These are phyloP conservation scores for Malus orientalis DNA, from an alignment of 306 rosid species.

Conservation along the genomic window DNA sequence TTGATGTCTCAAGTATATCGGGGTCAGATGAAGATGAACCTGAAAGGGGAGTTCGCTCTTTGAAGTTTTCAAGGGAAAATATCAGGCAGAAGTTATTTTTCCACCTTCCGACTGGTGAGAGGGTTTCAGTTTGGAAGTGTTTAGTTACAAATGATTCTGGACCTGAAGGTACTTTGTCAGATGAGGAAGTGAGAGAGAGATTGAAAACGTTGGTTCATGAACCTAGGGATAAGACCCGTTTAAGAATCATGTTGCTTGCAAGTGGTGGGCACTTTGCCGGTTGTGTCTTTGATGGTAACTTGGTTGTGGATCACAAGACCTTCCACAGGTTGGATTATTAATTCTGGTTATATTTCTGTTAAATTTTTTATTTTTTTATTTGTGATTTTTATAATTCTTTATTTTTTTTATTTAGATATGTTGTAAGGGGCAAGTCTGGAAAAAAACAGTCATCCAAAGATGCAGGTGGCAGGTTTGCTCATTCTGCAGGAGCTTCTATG, in stretches of 20 bases:
- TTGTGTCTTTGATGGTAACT: slow-evolving; percentile 79
- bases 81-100: slow-evolving; percentile 50
- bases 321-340: slow-evolving; percentile 68
- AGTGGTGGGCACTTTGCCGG: slow-evolving; percentile 96
- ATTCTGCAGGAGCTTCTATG: slow-evolving; percentile 94
- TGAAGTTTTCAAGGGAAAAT: slow-evolving; percentile 23
- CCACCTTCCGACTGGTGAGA: slow-evolving; percentile 52
- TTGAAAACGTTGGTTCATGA: slow-evolving; percentile 48
- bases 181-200: slow-evolving; percentile 40
- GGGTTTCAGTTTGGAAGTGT: slow-evolving; percentile 77
- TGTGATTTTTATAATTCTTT: not conserved
- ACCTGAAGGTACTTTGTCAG: slow-evolving; percentile 32
- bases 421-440: slow-evolving; percentile 92
- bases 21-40: slow-evolving; percentile 78
- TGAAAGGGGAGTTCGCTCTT: slow-evolving; percentile 34
- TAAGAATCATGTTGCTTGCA: slow-evolving; percentile 77
- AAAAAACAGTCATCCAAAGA: slow-evolving; percentile 90
- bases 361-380: not conserved
- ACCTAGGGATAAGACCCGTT: slow-evolving; percentile 52
- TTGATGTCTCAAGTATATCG: slow-evolving; percentile 86
- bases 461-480: slow-evolving; percentile 67
- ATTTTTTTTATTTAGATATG: slow-evolving; percentile 52
- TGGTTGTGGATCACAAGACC: slow-evolving; percentile 81
- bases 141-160: slow-evolving; percentile 50
- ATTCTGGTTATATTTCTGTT: not conserved